phyloP scores from a whole-genome alignment of 2,329 filamentous ascomycete species.

The Fusarium nygamai region DNA sequence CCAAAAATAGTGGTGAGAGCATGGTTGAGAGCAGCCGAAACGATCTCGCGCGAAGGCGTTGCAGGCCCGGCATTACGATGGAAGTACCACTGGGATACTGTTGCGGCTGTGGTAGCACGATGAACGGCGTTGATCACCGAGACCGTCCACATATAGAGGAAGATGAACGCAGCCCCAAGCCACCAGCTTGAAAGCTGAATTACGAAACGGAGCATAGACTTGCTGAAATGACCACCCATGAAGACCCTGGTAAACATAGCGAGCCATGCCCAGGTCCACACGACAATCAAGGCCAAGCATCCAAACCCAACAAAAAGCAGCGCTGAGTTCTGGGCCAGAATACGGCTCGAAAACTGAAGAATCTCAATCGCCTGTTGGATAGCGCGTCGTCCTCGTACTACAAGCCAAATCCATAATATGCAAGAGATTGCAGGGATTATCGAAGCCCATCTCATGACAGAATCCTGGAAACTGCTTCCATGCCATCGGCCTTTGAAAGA shows the following conservation, averaged over 20 bases:
- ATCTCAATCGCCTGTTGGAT: constrained; percentile 87
- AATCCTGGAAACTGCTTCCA: constrained; percentile 85
- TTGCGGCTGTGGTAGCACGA: constrained; percentile 89
- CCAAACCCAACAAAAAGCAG: constrained; percentile 85
- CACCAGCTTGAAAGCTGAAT: constrained; percentile 93
- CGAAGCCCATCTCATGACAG: constrained; percentile 87
- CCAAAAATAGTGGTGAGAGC: constrained; percentile 89
- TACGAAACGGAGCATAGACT: constrained; percentile 71
- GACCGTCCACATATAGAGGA: constrained; percentile 96
- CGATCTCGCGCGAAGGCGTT: constrained; percentile 81
- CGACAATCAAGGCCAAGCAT: constrained; percentile 77
- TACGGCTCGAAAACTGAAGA: constrained; percentile 89
- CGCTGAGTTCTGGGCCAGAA: constrained; percentile 84
- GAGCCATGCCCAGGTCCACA: constrained; percentile 96
- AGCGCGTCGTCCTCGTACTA: constrained; percentile 81
- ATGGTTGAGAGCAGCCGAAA: constrained; percentile 83
- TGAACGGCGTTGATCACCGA: constrained; percentile 89
- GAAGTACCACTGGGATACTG: constrained; percentile 99
- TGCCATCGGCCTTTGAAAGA: constrained; percentile 83
- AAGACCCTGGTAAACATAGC: constrained; percentile 97
- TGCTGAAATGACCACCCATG: constrained; percentile 85
- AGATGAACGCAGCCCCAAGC: constrained; percentile 89
- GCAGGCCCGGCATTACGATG: constrained; percentile 85
- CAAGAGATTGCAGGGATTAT: constrained; percentile 79
- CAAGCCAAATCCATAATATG: constrained; percentile 83